Percentiles rank a stretch among this genome's conserved stretches.
Evolutionary conservation across 345 rosid genomes (phyloP).

Genomic region (Mercurialis annua): DNA sequence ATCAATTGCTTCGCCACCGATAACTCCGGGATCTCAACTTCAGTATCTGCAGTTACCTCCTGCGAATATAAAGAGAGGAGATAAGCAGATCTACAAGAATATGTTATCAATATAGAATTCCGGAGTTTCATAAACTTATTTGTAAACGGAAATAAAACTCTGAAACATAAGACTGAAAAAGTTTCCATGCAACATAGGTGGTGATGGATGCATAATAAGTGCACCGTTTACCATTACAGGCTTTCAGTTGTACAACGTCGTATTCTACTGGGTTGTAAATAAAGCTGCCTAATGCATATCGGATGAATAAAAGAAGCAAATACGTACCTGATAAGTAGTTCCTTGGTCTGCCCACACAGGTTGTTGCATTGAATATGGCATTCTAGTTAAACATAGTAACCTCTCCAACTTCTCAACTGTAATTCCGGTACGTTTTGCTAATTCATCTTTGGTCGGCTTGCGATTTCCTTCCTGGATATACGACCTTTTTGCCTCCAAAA

Average conservation of each 20-base stretch:
- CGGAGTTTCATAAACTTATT: too few species aligned
- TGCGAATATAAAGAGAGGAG: constrained; percentile 17
- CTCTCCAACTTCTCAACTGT: constrained; percentile 56
- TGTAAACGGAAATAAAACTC: too few species aligned
- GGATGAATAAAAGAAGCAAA: not conserved
- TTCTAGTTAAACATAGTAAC: constrained; percentile 46
- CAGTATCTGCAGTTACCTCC: constrained; percentile 75
- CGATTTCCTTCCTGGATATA: constrained; percentile 53
- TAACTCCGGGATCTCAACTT: constrained; percentile 55
- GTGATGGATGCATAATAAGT: not conserved
- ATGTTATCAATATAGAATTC: too few species aligned
- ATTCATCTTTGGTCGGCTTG: constrained; percentile 53
- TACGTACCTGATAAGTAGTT: constrained; percentile 68
- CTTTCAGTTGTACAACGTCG: too few species aligned
- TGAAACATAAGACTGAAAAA: too few species aligned
- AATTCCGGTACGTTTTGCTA: constrained; percentile 68
- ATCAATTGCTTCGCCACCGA: constrained; percentile 58
- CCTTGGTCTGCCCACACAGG: constrained; percentile 73
- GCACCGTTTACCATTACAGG: not conserved
- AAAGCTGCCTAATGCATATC: too few species aligned
- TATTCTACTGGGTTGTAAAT: too few species aligned
- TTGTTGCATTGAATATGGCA: constrained; percentile 68
- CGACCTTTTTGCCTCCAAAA: constrained; percentile 59
- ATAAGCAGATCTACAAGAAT: too few species aligned
- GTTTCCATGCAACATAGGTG: not conserved